phyloP scores from a whole-genome alignment of 1,284 basidiomycete genomes.

The Ceratobasidium sp. region DNA sequence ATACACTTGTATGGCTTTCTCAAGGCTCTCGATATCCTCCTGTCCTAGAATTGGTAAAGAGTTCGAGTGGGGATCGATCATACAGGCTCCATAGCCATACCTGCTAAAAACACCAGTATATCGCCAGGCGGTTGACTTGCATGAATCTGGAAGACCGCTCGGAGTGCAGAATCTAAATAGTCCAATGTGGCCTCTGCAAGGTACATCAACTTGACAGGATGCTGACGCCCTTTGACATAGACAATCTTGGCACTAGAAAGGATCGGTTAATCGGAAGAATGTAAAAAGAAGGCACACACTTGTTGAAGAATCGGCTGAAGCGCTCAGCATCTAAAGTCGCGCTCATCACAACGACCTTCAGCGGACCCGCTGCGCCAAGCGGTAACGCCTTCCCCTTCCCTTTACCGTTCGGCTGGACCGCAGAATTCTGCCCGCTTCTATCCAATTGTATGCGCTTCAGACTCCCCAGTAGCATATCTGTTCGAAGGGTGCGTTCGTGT shows the following conservation, averaged over 20 bases:
- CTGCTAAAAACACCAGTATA: slow-evolving; percentile 93
- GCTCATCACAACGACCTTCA: slow-evolving; percentile 97
- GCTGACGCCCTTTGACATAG: slow-evolving; percentile 93
- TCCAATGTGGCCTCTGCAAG: slow-evolving; percentile 80
- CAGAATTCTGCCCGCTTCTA: slow-evolving; percentile 66
- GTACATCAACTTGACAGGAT: slow-evolving; percentile 88
- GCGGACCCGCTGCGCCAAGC: slow-evolving; percentile 59
- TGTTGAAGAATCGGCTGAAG: slow-evolving; percentile 89
- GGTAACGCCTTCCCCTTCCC: slow-evolving; percentile 55
- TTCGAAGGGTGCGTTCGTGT: slow-evolving; percentile 94
- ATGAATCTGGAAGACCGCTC: slow-evolving; percentile 93
- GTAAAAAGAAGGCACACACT: slow-evolving; percentile 64
- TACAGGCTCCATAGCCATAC: slow-evolving; percentile 56
- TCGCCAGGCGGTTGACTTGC: slow-evolving; percentile 84
- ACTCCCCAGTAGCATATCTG: slow-evolving; percentile 93
- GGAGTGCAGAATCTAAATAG: slow-evolving; percentile 90
- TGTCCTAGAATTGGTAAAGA: slow-evolving; percentile 69
- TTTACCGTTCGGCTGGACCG: slow-evolving; percentile 50
- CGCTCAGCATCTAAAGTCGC: slow-evolving; percentile 96
- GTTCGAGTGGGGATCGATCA: slow-evolving; percentile 15
- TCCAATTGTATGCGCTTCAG: slow-evolving; percentile 87
- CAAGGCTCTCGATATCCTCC: slow-evolving; percentile 94
- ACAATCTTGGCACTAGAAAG: slow-evolving; percentile 81
- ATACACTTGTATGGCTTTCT: slow-evolving; percentile 77
- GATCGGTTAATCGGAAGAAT: not conserved